Evolutionary conservation across 495 filamentous ascomycete genomes (phyloP), one percentile per base, ranked within the genome.

Genomic region (Aspergillus ostianus): DNA sequence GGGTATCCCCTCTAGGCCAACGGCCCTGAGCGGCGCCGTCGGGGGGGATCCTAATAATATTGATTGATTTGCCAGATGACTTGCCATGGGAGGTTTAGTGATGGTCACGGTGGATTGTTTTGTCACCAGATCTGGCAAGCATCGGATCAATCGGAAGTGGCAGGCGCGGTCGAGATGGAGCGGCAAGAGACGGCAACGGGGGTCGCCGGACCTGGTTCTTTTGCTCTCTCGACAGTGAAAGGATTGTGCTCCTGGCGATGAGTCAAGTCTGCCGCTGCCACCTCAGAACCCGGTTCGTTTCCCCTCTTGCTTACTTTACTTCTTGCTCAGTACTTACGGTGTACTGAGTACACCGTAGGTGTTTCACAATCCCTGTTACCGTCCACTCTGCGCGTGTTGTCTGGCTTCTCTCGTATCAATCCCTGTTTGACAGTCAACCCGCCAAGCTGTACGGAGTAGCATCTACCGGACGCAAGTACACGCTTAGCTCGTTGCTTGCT

Each of bases 1-100:
- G 17, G 26, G 7, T 21, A 59, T 7, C 10, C 12, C 30, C 45
- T 51, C 26, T 26, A 17, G 47, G 32, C 51, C 51, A 56, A 55
- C 30, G 48, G 51, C 53, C 51, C 49, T 44, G 53, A 32, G 46
- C 55, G 54, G 57, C 53, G 56, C 47, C 48, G 41, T 51, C 51
- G 56, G 48, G 41, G 46, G 57, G 57, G 44, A 51, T 60, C 53
- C 55, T 63, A 64, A 58, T 58, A 58, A 47, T 51, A 63, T 55
- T 48, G 65, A 63, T 47, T 48, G 65, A 65, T 58, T 63, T 65
- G 60, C 65, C 62, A 58, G 61, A 59, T 58, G 64, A 67, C 64
- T 52, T 67, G 64, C 61, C 61, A 58, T 55, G 59, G 60, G 58
- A 36, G 56, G 62, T 60, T 61, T 54, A 59, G 59, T 48, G 59